Evolutionary conservation across 2,329 filamentous ascomycete species (phyloP).

Genomic region (Akanthomyces lecanii): DNA sequence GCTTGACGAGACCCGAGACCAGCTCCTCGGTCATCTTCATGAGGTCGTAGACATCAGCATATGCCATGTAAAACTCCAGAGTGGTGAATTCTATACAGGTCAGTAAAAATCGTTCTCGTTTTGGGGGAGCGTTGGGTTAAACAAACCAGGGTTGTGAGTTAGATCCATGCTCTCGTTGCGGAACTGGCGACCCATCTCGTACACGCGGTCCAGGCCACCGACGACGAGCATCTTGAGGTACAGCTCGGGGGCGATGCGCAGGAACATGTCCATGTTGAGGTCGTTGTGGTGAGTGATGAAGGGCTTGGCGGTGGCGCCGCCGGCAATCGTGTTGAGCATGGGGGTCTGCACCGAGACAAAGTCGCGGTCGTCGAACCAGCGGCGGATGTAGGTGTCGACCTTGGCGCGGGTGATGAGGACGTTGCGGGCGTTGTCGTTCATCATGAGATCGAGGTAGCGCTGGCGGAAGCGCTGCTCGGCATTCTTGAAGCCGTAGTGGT

Average conservation of each 20-base stretch:
- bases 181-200: conserved; percentile 94
- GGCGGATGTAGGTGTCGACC: conserved; percentile 84
- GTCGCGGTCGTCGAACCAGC: conserved; percentile 80
- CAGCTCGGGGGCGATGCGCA: conserved; percentile 91
- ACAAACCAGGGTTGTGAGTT: conserved; percentile 73
- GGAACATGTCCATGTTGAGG: conserved; percentile 86
- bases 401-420: conserved; percentile 81
- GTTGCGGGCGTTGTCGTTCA: conserved; percentile 83
- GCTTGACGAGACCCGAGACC: conserved; percentile 82
- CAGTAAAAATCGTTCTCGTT: background rate
- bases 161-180: conserved; percentile 71
- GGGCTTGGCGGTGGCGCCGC: conserved; percentile 88
- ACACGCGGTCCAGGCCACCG: conserved; percentile 89
- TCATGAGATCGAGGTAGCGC: conserved; percentile 92
- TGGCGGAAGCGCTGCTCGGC: conserved; percentile 90
- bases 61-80: conserved; percentile 95
- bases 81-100: conserved; percentile 77
- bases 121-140: background rate
- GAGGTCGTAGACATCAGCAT: conserved; percentile 84
- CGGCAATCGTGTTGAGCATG: conserved; percentile 94
- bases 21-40: conserved; percentile 83
- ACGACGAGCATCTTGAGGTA: conserved; percentile 97
- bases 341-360: conserved; percentile 96
- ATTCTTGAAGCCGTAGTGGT: conserved; percentile 94
- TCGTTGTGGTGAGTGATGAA: conserved; percentile 98